Evolutionary conservation across 495 filamentous ascomycete species (phyloP).

Genomic region (Tuber melanosporum): DNA sequence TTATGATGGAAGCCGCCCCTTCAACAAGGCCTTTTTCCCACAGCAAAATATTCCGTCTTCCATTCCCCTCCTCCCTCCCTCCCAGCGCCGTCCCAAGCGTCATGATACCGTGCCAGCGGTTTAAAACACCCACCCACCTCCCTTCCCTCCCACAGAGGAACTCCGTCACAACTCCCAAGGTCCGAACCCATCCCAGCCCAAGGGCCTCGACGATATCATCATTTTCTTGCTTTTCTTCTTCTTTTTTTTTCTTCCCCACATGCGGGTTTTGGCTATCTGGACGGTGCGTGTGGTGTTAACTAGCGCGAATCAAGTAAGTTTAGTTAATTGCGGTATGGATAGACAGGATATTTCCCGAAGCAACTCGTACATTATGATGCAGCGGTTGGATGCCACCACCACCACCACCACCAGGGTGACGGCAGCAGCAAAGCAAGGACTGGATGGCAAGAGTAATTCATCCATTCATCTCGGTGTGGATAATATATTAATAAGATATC

Average conservation of each 20-base stretch:
- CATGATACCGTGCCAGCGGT: background rate
- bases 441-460: slow-evolving; percentile 1
- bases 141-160: background rate
- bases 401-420: background rate
- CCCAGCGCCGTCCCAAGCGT: background rate
- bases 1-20: background rate
- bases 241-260: background rate
- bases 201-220: background rate
- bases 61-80: background rate
- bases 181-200: background rate
- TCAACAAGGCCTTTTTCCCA: background rate
- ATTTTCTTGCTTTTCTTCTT: background rate
- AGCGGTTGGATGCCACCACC: slow-evolving; percentile 1
- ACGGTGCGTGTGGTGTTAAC: background rate
- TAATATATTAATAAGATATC: background rate
- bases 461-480: background rate
- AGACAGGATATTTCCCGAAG: slow-evolving; percentile 1
- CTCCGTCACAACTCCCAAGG: background rate
- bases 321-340: background rate
- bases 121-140: background rate
- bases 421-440: background rate
- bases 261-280: background rate
- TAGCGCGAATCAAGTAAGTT: background rate
- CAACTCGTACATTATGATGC: background rate
- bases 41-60: background rate